Base-by-base conservation (phyloP, 164 flowering plant species). In the Macadamia tetraphylla region DNA sequence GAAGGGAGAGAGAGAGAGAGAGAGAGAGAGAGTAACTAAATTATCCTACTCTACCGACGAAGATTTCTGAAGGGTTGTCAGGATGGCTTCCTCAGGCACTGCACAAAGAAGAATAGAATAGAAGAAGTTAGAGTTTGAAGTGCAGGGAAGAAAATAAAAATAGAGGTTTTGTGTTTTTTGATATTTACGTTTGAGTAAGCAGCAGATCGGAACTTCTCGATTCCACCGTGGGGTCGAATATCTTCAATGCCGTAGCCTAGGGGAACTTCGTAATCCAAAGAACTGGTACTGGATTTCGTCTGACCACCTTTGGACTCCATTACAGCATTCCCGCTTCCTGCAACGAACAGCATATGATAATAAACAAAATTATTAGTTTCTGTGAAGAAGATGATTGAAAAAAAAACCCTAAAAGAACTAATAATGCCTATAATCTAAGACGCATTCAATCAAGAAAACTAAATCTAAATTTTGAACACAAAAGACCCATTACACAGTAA, bases 161-260 rank as follows among this genome's bases (percentile, higher is more conserved):
- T 40, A 67, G 23, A 61, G 30, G 7, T 57, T 57, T 57, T 57
- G 13, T 32, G 0, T 31, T 8, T 10, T 15, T 8, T 23, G 23
- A 43, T 46, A 35, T 82, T 74, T 79, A 89, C 95, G 91, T 86
- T 86, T 80, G 91, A 88, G 86, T 88, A 88, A 65, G 91, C 92
- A 85, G 96, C 92, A 78, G 96, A 89, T 73, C 86, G 69, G 87
- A 87, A 89, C 70, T 89, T 89, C 78, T 88, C 79, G 46, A 89
- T 83, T 35, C 88, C 96, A 67, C 96, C 96, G 85, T 85, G 69
- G 0, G 96, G 96, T n/a, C 96, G 90, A 79, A 90, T 69, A 79
- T 90, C 91, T 82, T 90, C 96, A 81, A 86, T 90, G 86, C 79
- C 69, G 85, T 90, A 90, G n/a, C 91, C 93, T 64, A 90, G 92